Evolutionary conservation across 2,329 filamentous ascomycete genomes (phyloP).

Genomic region (Cytospora mali): DNA sequence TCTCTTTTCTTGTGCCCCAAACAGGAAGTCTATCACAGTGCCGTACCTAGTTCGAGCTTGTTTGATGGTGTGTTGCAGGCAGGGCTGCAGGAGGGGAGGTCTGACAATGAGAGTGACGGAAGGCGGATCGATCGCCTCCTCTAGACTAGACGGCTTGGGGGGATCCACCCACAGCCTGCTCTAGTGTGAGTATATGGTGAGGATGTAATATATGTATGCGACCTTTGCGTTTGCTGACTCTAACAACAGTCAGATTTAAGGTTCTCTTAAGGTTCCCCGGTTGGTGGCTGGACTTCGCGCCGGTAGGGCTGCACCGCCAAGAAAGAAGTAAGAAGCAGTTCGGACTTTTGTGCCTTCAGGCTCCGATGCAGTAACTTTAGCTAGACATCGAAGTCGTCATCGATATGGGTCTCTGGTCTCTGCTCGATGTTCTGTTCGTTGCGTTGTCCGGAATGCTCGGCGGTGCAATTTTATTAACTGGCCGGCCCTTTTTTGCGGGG

Average conservation of each 20-base stretch:
- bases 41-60: too few species aligned
- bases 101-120: too few species aligned
- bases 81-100: too few species aligned
- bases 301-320: conserved; percentile 1
- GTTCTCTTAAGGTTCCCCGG: background rate
- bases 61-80: too few species aligned
- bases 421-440: too few species aligned
- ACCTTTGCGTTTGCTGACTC: background rate
- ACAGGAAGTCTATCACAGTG: background rate
- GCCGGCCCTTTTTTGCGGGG: background rate
- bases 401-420: background rate
- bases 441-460: background rate
- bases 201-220: background rate
- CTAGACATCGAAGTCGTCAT: background rate
- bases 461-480: background rate
- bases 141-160: too few species aligned
- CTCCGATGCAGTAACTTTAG: background rate
- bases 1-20: background rate
- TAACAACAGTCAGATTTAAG: background rate
- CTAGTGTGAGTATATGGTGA: background rate
- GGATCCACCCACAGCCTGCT: too few species aligned
- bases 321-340: background rate
- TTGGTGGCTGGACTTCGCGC: background rate
- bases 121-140: too few species aligned
- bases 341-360: background rate